Evolutionary conservation across 164 flowering plant species (phyloP).

Genomic region (Stephania cephalantha): DNA sequence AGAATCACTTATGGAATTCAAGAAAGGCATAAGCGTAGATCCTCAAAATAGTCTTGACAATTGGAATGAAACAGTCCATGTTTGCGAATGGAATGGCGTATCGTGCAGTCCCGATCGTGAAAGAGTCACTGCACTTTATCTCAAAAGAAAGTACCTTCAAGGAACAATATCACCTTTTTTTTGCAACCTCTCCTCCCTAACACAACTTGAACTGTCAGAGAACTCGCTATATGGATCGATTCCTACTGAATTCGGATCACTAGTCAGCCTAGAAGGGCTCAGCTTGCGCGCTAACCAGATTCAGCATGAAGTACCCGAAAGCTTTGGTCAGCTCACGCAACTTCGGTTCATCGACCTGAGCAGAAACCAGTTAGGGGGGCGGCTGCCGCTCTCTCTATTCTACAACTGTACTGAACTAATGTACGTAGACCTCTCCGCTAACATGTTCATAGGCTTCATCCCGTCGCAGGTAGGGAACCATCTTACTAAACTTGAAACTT

Average conservation of each 20-base stretch:
- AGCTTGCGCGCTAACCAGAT: conserved; percentile 20
- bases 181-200: conserved; percentile 26
- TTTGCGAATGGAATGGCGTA: conserved; percentile 27
- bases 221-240: conserved; percentile 24
- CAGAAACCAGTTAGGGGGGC: conserved; percentile 23
- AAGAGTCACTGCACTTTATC: conserved; percentile 19
- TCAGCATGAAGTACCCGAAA: conserved; percentile 22
- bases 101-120: conserved; percentile 12
- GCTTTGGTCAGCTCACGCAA: conserved; percentile 17
- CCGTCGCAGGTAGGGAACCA: conserved; percentile 20
- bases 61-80: conserved; percentile 20
- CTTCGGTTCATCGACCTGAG: conserved; percentile 22
- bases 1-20: conserved; percentile 21
- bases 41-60: conserved; percentile 18
- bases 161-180: conserved; percentile 28
- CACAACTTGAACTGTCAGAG: conserved; percentile 23
- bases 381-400: conserved; percentile 20
- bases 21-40: conserved; percentile 18
- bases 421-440: conserved; percentile 16
- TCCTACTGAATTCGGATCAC: conserved; percentile 20
- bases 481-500: conserved; percentile 16
- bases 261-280: conserved; percentile 18
- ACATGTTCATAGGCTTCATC: conserved; percentile 18
- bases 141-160: conserved; percentile 16
- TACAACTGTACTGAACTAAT: conserved; percentile 12